Evolutionary conservation across 768 basidiomycete species (phyloP).

Genomic region (Phaeotremella skinneri): DNA sequence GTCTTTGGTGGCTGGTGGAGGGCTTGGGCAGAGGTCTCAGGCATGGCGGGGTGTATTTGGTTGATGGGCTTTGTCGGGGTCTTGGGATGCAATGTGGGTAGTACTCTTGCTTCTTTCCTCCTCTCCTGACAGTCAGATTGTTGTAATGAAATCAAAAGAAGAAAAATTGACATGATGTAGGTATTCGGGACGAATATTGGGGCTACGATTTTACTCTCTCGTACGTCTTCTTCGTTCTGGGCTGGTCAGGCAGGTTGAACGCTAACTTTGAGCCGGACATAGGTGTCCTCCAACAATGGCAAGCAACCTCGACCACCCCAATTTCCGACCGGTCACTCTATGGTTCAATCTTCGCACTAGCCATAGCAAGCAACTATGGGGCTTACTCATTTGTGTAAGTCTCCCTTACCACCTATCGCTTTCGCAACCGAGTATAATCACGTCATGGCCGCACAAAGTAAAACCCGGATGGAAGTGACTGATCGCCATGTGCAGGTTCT

Average conservation of each 20-base stretch:
- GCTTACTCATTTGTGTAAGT: constrained; percentile 73
- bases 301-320: constrained; percentile 17
- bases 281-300: constrained; percentile 44
- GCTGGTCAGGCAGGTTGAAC: constrained; percentile 15
- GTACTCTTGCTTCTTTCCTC: not conserved
- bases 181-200: constrained; percentile 86
- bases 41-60: constrained; percentile 61
- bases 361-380: constrained; percentile 83
- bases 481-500: constrained; percentile 55
- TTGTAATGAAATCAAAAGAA: too few relatives aligned
- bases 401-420: not conserved
- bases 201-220: constrained; percentile 81
- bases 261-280: not conserved
- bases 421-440: too few relatives aligned
- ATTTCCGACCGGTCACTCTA: constrained; percentile 45
- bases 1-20: constrained; percentile 72
- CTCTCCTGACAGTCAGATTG: not conserved
- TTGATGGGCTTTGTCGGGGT: constrained; percentile 70
- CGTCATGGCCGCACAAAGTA: too few relatives aligned
- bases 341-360: constrained; percentile 64
- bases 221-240: constrained; percentile 58
- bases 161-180: constrained; percentile 23
- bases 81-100: constrained; percentile 65
- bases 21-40: constrained; percentile 55
- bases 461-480: not conserved